Base-by-base conservation (phyloP, 2,329 filamentous ascomycete species). In the Fusarium annulatum region DNA sequence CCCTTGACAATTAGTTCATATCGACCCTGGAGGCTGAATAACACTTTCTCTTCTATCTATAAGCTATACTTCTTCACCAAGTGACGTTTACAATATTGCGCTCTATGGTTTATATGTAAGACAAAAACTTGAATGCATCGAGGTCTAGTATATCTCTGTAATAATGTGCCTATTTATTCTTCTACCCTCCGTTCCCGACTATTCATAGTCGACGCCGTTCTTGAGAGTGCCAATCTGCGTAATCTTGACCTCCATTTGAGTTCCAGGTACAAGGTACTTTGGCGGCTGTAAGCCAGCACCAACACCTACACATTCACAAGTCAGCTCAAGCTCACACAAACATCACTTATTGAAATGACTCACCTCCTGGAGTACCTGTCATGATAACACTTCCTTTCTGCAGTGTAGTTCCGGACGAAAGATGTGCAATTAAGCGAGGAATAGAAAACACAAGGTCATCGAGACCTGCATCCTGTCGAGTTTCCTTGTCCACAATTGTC, bases 401-500 rank as follows among this genome's bases (percentile, higher is more conserved):
- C 0, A 86, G 70, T 1, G 85, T 86, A 0, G 84, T 86, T 4
- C 85, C 85, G 1, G 80, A 77, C 0, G 82, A 84, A 1, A 85
- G 68, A 48, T 83, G 83, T 0, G 78, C 76, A 5, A 85, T 69
- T 9, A 85, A 56, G 39, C 82, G 78, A 7, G 79, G 76, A 26
- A 82, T 82, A 10, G 82, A 82, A 71, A 88, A 88, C 5, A 87
- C 76, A n/a, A 88, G 72, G 70, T 88, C 85, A 1, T 71, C 73
- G 5, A 84, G 77, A 9, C 66, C 62, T 26, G 80, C 79, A 7
- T 83, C 79, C 76, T 90, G 88, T 16, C 86, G 80, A 5, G 85
- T 43, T 46, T 87, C 83, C 0, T 85, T 86, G 69, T 89, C 84
- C 0, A 89, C 79, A 3, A 80, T 78, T 0, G 87, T 89, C 60